Percentiles rank a stretch among this genome's conserved stretches.
Evolutionary conservation across 1,284 basidiomycete species (phyloP).

Genomic region (Apiotrichum siamense): DNA sequence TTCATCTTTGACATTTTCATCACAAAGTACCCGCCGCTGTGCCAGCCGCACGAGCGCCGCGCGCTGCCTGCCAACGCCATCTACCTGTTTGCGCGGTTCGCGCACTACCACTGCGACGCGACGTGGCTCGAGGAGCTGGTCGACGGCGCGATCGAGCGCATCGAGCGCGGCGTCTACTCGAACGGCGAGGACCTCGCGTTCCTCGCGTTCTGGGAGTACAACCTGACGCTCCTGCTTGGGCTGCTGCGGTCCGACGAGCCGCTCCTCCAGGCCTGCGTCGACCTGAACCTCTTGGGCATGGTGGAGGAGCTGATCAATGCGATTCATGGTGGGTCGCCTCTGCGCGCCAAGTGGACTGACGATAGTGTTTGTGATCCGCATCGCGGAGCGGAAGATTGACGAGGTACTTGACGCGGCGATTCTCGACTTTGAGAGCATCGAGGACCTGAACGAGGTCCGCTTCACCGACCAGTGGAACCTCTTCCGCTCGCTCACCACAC

Average conservation of each 20-base stretch:
- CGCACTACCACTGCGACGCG: slow-evolving; percentile 74
- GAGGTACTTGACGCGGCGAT: slow-evolving; percentile 73
- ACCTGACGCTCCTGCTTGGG: slow-evolving; percentile 81
- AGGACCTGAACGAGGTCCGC: slow-evolving; percentile 72
- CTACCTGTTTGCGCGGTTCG: slow-evolving; percentile 80
- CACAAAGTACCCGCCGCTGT: slow-evolving; percentile 57
- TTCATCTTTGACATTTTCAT: slow-evolving; percentile 75
- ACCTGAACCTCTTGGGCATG: slow-evolving; percentile 59
- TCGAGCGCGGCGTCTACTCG: slow-evolving; percentile 87
- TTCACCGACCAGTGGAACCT: slow-evolving; percentile 97
- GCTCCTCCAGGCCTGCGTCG: slow-evolving; percentile 62
- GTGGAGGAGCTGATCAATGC: slow-evolving; percentile 78
- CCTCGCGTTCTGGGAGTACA: slow-evolving; percentile 92
- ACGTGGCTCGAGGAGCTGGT: slow-evolving; percentile 88
- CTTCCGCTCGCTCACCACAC: slow-evolving; percentile 60
- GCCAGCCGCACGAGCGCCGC: slow-evolving; percentile 54
- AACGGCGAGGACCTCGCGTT: slow-evolving; percentile 76
- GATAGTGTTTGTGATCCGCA: slow-evolving; percentile 87
- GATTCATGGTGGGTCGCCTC: slow-evolving; percentile 66
- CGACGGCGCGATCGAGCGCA: slow-evolving; percentile 79
- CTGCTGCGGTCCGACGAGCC: slow-evolving; percentile 76
- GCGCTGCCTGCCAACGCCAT: slow-evolving; percentile 73
- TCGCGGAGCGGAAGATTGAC: slow-evolving; percentile 83
- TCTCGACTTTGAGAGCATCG: slow-evolving; percentile 73
- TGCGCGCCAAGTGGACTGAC: too few relatives aligned